Evolutionary conservation across 805 yeast species (phyloP), one percentile per base, ranked within the genome.

Genomic region (Sugiyamaella qingdaonensis): DNA sequence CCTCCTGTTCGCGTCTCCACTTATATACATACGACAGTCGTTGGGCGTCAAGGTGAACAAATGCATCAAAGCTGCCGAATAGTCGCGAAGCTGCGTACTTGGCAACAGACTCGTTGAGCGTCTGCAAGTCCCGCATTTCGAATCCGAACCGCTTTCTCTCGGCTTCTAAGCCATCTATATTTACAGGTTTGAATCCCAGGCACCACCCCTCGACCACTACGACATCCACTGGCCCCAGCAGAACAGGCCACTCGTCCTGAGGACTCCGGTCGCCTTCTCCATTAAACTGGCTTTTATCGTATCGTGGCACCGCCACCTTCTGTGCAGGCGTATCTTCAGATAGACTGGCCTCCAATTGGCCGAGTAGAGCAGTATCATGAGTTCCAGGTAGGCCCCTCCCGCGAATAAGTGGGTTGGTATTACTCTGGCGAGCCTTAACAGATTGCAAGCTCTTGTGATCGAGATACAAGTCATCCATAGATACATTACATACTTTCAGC

Each of bases 141-240:
- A 42, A 21, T 8, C 33, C 9, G 19, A 18, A 29, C 13, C n/a
- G 31, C 33, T 24, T 3, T 11, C n/a, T 18, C 47, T 59, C 61
- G 7, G 29, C 24, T 14, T 62, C 49, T 49, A 76, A 54, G 3
- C 64, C 66, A 1, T 56, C 57, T 24, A 67, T 59, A 1, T 67
- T 58, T 14, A 78, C 58, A 1, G 85, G 74, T 2, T 64, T 55
- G 64, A 82, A 92, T 1, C 98, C 98, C 24, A 82, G 77, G 70
- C 91, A 89, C 99, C 99, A 92, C 2, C 98, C 99, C 69, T 92
- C 99, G 39, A 94, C 74, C 1, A 92, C 67, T 2, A 92, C 76
- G 2, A 90, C 77, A 61, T 86, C 88, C 2, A 80, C 73, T 1
- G 78, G 78, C 2, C 62, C 58, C 14, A 39, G 37, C 2, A 68